Conservation (phyloP, 2,329 filamentous ascomycete species). For the Fusarium dlaminii region DNA sequence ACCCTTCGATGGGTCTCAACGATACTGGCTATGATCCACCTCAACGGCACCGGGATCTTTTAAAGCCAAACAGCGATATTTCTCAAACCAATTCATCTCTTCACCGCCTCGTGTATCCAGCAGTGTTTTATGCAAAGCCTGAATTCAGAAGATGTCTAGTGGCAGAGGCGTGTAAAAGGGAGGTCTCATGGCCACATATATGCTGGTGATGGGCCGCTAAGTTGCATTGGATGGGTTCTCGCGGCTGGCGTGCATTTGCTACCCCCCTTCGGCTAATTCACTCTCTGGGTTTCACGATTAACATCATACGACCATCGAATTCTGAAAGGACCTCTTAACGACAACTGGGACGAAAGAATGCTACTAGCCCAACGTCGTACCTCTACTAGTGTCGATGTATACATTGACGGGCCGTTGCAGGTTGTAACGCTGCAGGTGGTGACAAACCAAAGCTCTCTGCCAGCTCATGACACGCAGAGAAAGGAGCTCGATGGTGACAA, state of each 20-base stretch:
- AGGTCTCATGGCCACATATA: conserved; percentile 38
- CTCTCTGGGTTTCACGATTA: background rate
- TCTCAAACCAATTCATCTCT: conserved; percentile 35
- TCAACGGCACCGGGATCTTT: conserved; percentile 25
- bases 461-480: conserved; percentile 12
- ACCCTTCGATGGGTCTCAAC: conserved; percentile 29
- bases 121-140: conserved; percentile 36
- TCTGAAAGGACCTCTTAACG: background rate
- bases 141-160: conserved; percentile 30
- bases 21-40: conserved; percentile 36
- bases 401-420: conserved; percentile 29
- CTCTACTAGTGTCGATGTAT: conserved; percentile 5
- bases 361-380: background rate
- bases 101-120: conserved; percentile 43
- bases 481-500: conserved; percentile 8
- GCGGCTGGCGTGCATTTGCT: conserved; percentile 38
- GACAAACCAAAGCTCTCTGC: background rate
- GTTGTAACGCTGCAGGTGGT: conserved; percentile 10
- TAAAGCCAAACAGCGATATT: conserved; percentile 37
- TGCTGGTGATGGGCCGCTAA: conserved; percentile 39
- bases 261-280: conserved; percentile 31
- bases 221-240: conserved; percentile 41
- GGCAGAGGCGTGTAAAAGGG: conserved; percentile 34
- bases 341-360: conserved; percentile 1
- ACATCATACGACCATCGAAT: conserved; percentile 40